phyloP scores from a whole-genome alignment of 805 yeast genomes.

The Nakazawaea populi region DNA sequence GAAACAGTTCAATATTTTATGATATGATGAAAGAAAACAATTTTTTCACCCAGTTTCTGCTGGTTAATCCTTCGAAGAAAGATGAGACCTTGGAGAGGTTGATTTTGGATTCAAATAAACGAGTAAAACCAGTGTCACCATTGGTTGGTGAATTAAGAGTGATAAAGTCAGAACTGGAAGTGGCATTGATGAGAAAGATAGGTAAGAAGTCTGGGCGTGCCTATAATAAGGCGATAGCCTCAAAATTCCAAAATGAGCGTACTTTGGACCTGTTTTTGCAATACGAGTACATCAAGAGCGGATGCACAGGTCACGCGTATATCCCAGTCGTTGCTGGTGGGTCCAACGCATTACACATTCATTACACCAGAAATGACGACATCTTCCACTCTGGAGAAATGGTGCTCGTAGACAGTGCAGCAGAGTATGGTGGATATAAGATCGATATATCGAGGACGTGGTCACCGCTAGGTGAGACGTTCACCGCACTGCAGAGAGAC shows the following conservation, averaged over 20 bases:
- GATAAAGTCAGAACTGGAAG: constrained; percentile 71
- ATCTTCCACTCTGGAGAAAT: constrained; percentile 68
- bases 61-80: constrained; percentile 18
- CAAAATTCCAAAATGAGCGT: constrained; percentile 63
- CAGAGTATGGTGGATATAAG: constrained; percentile 88
- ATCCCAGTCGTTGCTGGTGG: constrained; percentile 98
- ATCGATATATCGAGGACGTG: constrained; percentile 95
- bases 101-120: constrained; percentile 26
- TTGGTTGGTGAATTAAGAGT: constrained; percentile 48
- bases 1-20: constrained; percentile 48
- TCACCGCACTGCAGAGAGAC: constrained; percentile 75
- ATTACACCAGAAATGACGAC: constrained; percentile 90
- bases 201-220: constrained; percentile 80
- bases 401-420: constrained; percentile 94
- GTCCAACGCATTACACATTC: constrained; percentile 81
- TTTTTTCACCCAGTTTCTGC: constrained; percentile 15
- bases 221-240: constrained; percentile 74
- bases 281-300: constrained; percentile 76
- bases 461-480: constrained; percentile 72
- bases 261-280: constrained; percentile 77
- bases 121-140: constrained; percentile 36
- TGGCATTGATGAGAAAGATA: constrained; percentile 74
- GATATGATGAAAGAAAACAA: constrained; percentile 30
- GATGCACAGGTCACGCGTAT: constrained; percentile 87
- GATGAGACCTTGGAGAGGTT: constrained; percentile 15